A percentile compares a stretch with the other conserved stretches of the same genome.
phyloP scores from a whole-genome alignment of 176 grass and related monocot genomes.

The Cenchrus fungigraminus region DNA sequence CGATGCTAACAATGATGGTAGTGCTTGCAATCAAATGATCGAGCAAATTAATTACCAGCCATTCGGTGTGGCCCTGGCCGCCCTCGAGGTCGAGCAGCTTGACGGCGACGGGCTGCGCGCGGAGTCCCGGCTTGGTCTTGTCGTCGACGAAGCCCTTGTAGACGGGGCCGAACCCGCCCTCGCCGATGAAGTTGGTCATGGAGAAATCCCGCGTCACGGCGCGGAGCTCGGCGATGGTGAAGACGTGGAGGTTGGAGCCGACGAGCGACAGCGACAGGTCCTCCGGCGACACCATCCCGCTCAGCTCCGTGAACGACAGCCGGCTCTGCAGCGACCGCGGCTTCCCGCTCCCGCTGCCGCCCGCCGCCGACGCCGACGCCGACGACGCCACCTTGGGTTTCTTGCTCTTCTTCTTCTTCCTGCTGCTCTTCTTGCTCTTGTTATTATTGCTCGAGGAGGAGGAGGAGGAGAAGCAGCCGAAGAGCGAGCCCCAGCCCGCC shows the following conservation, averaged over 20 bases:
- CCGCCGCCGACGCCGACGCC: background rate
- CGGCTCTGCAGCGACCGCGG: slow-evolving; percentile 45
- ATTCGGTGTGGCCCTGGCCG: slow-evolving; percentile 82
- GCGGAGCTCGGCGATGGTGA: slow-evolving; percentile 79
- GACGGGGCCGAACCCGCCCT: slow-evolving; percentile 83
- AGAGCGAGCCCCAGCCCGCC: slow-evolving; percentile 56
- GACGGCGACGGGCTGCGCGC: slow-evolving; percentile 71
- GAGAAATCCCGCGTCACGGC: slow-evolving; percentile 69
- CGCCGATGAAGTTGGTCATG: slow-evolving; percentile 84
- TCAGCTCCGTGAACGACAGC: slow-evolving; percentile 81
- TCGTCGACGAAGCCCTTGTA: slow-evolving; percentile 95
- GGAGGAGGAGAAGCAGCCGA: slow-evolving; percentile 68
- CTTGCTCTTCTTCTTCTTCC: slow-evolving; percentile 23
- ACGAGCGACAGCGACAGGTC: slow-evolving; percentile 86
- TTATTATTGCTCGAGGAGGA: background rate
- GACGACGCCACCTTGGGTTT: slow-evolving; percentile 17
- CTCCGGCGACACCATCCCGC: slow-evolving; percentile 78
- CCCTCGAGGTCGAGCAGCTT: slow-evolving; percentile 90
- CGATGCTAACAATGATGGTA: too few species aligned
- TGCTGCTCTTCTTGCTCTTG: background rate
- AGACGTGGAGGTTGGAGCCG: slow-evolving; percentile 75
- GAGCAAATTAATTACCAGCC: slow-evolving; percentile 51
- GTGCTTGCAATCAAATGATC: too few species aligned
- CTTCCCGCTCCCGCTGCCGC: background rate
- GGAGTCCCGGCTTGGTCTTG: slow-evolving; percentile 65